Evolutionary conservation across 2,329 filamentous ascomycete species (phyloP).

Genomic region (Diaporthe destruens): DNA sequence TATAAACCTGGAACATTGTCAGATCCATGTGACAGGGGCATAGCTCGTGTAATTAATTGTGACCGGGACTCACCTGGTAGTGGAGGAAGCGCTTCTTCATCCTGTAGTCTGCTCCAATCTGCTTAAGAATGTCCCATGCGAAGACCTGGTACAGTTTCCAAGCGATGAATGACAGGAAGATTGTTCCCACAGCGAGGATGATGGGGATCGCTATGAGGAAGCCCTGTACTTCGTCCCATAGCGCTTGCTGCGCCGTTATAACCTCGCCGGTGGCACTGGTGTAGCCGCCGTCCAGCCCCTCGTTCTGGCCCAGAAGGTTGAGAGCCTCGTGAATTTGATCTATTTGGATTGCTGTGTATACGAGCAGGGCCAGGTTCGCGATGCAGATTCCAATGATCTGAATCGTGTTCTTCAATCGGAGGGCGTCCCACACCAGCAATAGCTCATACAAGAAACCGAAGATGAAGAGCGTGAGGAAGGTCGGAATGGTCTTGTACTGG

Average conservation of each 20-base stretch:
- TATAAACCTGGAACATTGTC: slow-evolving; percentile 81
- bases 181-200: slow-evolving; percentile 81
- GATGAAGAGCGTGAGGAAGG: slow-evolving; percentile 95
- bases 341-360: slow-evolving; percentile 94
- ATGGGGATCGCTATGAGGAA: slow-evolving; percentile 88
- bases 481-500: slow-evolving; percentile 83
- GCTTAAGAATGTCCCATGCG: slow-evolving; percentile 99
- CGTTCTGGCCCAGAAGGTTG: slow-evolving; percentile 58
- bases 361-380: slow-evolving; percentile 90
- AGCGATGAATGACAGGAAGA: slow-evolving; percentile 80
- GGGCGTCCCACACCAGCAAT: slow-evolving; percentile 90
- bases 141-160: slow-evolving; percentile 99
- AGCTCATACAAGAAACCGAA: slow-evolving; percentile 96
- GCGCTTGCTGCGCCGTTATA: slow-evolving; percentile 50
- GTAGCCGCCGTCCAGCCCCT: slow-evolving; percentile 55
- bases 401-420: slow-evolving; percentile 97
- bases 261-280: slow-evolving; percentile 44
- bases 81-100: slow-evolving; percentile 97
- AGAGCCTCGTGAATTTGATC: slow-evolving; percentile 89
- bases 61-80: slow-evolving; percentile 79
- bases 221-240: slow-evolving; percentile 79
- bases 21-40: slow-evolving; percentile 39
- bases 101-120: slow-evolving; percentile 95
- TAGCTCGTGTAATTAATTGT: too few relatives aligned
- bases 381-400: slow-evolving; percentile 95